Evolutionary conservation across 805 yeast species (phyloP), one percentile per base, ranked within the genome.

Genomic region (Candida caryicola): DNA sequence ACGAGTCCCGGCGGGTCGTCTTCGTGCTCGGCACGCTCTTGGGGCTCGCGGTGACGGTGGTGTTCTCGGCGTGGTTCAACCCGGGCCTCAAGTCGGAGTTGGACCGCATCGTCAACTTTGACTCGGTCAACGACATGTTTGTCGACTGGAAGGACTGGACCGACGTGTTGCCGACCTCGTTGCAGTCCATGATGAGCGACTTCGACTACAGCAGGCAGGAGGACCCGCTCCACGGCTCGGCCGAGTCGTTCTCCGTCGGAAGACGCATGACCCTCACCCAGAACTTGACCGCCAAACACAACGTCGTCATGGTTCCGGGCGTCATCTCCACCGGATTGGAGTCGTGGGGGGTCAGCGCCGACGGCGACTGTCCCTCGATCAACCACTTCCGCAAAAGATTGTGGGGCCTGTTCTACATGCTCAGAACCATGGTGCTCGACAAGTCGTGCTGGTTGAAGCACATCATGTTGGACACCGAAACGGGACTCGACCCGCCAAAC

Each of bases 381-480:
- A 73, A 81, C 7, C 95, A 91, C 60, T 93, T 91, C 65, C 73
- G 99, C 36, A 90, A 89, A 55, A 71, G 98, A 48, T 60, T 93
- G 40, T 93, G 99, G 99, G 99, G 99, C 0, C 87, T 96, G 0
- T 90, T 89, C 68, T 89, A 86, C 57, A 93, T 93, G 99, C 64
- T 93, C 41, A 74, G 85, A 48, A 81, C 95, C 3, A 91, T 93
- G 98, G 71, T 93, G 16, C 66, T 90, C 39, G 96, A 91, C 54
- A 93, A 93, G 60, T 59, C 77, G 2, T 93, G 99, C 62, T 93
- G 99, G 99, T 72, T 93, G 46, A 82, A 85, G 58, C 96, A 90
- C 59, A 74, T 93, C 30, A 84, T 81, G 83, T 69, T 93, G 27
- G 98, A 93, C 59, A 82, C 89, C 0, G 81, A 79, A 40, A 93